Evolutionary conservation across 768 basidiomycete genomes (phyloP).

Genomic region (Termitomyces sp.): DNA sequence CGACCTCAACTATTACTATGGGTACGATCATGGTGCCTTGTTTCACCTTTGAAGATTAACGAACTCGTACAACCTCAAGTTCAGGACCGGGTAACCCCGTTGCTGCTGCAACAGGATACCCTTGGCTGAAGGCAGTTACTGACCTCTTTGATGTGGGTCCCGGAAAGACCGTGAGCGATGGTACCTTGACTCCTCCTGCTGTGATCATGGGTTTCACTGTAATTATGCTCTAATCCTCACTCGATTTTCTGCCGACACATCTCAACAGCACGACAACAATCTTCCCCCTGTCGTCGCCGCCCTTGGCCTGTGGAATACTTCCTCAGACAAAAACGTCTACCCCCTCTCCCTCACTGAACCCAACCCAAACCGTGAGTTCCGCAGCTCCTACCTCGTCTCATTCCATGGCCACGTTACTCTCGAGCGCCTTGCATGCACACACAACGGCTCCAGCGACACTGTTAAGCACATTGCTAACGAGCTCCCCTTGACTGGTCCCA

Average conservation of each 20-base stretch:
- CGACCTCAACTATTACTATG: constrained; percentile 45
- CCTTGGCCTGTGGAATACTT: constrained; percentile 41
- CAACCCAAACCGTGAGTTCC: constrained; percentile 30
- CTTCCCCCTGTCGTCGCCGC: constrained; percentile 38
- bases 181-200: constrained; percentile 31
- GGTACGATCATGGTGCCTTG: constrained; percentile 21
- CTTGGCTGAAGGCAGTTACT: constrained; percentile 36
- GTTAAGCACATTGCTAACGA: constrained; percentile 17
- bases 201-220: constrained; percentile 43
- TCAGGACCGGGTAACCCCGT: constrained; percentile 44
- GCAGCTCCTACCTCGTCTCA: constrained; percentile 34
- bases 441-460: not conserved
- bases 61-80: constrained; percentile 12
- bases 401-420: constrained; percentile 40
- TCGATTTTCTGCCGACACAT: not conserved
- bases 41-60: not conserved
- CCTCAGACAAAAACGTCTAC: constrained; percentile 23
- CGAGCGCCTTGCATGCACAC: constrained; percentile 34
- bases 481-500: constrained; percentile 3
- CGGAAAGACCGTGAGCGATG: constrained; percentile 18
- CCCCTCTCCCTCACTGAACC: constrained; percentile 31
- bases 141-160: constrained; percentile 33
- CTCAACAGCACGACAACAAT: constrained; percentile 39
- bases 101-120: constrained; percentile 34
- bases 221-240: not conserved